Percentiles rank a stretch among this genome's conserved stretches.
phyloP scores from a whole-genome alignment of 306 rosid species.

The Adenanthera pavonina region DNA sequence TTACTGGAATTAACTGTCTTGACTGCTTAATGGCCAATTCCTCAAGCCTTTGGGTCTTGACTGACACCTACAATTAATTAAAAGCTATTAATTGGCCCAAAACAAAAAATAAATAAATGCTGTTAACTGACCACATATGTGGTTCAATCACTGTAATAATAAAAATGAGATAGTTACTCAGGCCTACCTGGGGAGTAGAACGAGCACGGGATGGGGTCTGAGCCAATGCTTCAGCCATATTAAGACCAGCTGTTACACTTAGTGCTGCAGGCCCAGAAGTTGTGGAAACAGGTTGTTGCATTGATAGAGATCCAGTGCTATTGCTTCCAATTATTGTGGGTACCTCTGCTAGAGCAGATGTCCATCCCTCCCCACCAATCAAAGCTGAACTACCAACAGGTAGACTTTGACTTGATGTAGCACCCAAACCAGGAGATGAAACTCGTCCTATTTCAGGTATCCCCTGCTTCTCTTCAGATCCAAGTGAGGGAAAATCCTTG shows the following conservation, averaged over 20 bases:
- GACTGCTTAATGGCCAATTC: conserved; percentile 95
- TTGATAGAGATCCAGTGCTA: conserved; percentile 60
- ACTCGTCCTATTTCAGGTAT: conserved; percentile 75
- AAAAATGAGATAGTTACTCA: conserved; percentile 26
- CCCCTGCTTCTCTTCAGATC: conserved; percentile 83
- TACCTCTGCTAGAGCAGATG: conserved; percentile 89
- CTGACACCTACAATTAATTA: conserved; percentile 59
- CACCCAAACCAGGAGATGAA: conserved; percentile 81
- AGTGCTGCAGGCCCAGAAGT: conserved; percentile 52
- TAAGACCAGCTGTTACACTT: conserved; percentile 64
- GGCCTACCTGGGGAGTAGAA: conserved; percentile 70
- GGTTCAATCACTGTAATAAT: conserved; percentile 27
- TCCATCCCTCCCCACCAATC: conserved; percentile 95
- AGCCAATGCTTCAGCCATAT: conserved; percentile 93
- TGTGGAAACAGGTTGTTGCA: conserved; percentile 57
- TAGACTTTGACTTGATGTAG: conserved; percentile 69
- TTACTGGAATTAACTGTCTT: conserved; percentile 91
- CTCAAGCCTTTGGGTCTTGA: conserved; percentile 88
- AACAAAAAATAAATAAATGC: not conserved
- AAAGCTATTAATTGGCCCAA: not conserved
- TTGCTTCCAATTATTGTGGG: conserved; percentile 71
- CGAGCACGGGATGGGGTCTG: conserved; percentile 83
- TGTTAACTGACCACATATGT: conserved; percentile 26
- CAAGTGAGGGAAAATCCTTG: conserved; percentile 93
- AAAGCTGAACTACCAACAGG: conserved; percentile 81